phyloP scores from a whole-genome alignment of 2,329 filamentous ascomycete species.

The Macrophomina tecta region DNA sequence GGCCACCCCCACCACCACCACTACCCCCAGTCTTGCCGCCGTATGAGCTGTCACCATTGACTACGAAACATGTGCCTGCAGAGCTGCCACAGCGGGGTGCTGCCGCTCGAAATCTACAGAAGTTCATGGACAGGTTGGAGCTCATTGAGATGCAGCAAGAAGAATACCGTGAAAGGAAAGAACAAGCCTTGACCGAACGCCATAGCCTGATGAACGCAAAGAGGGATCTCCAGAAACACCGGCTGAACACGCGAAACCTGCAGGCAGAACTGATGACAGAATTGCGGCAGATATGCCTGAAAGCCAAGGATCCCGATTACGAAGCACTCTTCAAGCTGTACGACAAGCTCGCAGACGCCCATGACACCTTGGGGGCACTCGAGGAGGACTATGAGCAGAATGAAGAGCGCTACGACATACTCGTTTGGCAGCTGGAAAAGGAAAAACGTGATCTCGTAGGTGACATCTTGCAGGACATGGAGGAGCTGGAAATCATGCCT shows the following conservation, averaged over 20 bases:
- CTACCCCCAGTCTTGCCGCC: too few relatives aligned
- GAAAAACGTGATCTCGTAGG: not conserved
- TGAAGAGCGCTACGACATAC: not conserved
- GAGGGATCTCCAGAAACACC: not conserved
- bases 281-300: conserved; percentile 1
- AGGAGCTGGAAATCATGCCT: not conserved
- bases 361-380: not conserved
- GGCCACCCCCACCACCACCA: too few relatives aligned
- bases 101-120: not conserved
- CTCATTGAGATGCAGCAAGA: not conserved
- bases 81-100: too few relatives aligned
- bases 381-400: conserved; percentile 13
- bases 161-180: not conserved
- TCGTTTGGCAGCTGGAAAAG: not conserved
- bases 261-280: not conserved
- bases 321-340: not conserved
- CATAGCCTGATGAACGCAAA: not conserved
- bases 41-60: too few relatives aligned
- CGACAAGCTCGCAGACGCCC: not conserved
- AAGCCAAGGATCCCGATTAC: not conserved
- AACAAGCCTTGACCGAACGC: not conserved
- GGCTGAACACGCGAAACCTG: not conserved
- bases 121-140: not conserved
- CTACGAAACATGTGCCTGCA: too few relatives aligned
- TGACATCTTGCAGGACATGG: not conserved